Evolutionary conservation across 805 yeast genomes (phyloP).

Genomic region (Pichia insulana): DNA sequence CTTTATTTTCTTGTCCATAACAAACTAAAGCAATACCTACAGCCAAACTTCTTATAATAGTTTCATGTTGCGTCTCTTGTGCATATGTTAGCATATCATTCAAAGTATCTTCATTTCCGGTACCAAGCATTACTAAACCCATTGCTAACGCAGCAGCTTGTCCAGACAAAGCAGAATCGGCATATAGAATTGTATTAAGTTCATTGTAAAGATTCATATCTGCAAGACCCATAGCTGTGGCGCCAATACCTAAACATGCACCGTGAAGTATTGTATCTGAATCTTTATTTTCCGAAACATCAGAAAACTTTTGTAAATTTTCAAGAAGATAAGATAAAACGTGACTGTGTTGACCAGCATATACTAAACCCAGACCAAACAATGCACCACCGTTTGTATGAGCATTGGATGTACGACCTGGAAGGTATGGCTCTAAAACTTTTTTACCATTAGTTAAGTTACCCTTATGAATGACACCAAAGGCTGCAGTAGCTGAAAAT

Average conservation of each 20-base stretch:
- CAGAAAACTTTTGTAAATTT: slow-evolving; percentile 55
- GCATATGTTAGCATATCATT: slow-evolving; percentile 86
- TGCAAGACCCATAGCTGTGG: slow-evolving; percentile 91
- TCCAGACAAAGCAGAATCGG: slow-evolving; percentile 90
- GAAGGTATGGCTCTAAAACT: slow-evolving; percentile 83
- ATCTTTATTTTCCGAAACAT: slow-evolving; percentile 36
- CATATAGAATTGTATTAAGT: slow-evolving; percentile 71
- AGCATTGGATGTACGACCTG: slow-evolving; percentile 69
- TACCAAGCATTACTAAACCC: slow-evolving; percentile 94
- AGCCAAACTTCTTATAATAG: slow-evolving; percentile 87
- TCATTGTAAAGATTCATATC: slow-evolving; percentile 70
- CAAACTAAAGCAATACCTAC: slow-evolving; percentile 80
- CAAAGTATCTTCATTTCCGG: slow-evolving; percentile 59
- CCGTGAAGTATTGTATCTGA: slow-evolving; percentile 87
- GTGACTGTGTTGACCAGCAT: slow-evolving; percentile 93
- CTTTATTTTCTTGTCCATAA: slow-evolving; percentile 78
- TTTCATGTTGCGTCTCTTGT: slow-evolving; percentile 92
- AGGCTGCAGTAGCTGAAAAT: slow-evolving; percentile 94
- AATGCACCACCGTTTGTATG: slow-evolving; percentile 94
- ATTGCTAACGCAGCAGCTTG: slow-evolving; percentile 94
- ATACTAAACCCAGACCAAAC: slow-evolving; percentile 85
- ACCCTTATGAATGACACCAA: slow-evolving; percentile 95
- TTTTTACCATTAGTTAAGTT: slow-evolving; percentile 84
- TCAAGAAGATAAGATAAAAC: slow-evolving; percentile 69
- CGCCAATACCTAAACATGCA: slow-evolving; percentile 90